phyloP scores from a whole-genome alignment of 768 basidiomycete genomes.

The Asterophora lycoperdoides region DNA sequence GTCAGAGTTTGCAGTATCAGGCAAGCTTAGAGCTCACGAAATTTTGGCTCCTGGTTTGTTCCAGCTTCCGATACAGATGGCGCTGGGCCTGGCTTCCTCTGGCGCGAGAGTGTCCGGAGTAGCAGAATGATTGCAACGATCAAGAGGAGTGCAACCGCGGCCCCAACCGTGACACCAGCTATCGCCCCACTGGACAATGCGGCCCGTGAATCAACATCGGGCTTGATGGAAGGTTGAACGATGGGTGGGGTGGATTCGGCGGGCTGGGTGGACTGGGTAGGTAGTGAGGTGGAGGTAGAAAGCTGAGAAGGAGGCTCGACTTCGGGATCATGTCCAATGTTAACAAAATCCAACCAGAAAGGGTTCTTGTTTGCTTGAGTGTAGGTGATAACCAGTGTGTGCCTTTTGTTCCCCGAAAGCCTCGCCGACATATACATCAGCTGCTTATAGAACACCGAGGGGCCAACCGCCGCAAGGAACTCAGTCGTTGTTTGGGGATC shows the following conservation, averaged over 20 bases:
- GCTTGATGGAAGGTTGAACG: background rate
- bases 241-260: too few species aligned
- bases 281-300: too few species aligned
- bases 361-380: background rate
- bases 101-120: background rate
- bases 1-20: background rate
- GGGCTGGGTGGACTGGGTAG: too few species aligned
- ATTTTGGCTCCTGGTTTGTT: background rate
- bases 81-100: too few species aligned
- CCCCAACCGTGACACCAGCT: constrained; percentile 6
- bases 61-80: background rate
- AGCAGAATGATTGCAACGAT: constrained; percentile 4
- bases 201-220: background rate
- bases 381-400: constrained; percentile 4
- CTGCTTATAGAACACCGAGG: background rate
- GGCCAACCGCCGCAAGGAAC: constrained; percentile 1
- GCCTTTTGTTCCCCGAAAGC: background rate
- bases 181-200: constrained; percentile 6
- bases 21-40: background rate
- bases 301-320: background rate
- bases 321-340: background rate
- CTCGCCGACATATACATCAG: background rate
- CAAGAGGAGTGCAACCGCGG: constrained; percentile 1
- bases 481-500: background rate
- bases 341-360: constrained; percentile 8